A percentile compares a stretch with the other conserved stretches of the same genome.
phyloP scores from a whole-genome alignment of 164 flowering plant species.

The Chimonanthus salicifolius region DNA sequence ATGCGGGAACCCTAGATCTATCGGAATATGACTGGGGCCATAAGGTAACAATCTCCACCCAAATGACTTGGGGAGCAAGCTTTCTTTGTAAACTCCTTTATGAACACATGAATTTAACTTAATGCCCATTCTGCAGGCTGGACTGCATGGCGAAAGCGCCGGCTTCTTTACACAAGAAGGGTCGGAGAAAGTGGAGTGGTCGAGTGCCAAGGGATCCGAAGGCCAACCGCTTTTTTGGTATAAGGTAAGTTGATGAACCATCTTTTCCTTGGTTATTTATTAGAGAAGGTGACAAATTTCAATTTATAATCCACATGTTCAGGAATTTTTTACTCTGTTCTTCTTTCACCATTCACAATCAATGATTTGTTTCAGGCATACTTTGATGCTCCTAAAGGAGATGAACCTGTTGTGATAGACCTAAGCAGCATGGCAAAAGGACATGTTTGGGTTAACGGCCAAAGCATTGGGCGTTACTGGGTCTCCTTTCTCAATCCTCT shows the following conservation, averaged over 20 bases:
- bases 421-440: slow-evolving; percentile 70
- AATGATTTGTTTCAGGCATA: slow-evolving; percentile 37
- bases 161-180: slow-evolving; percentile 48
- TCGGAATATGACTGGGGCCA: slow-evolving; percentile 61
- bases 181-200: slow-evolving; percentile 55
- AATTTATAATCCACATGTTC: no score
- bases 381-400: slow-evolving; percentile 72
- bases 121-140: slow-evolving; percentile 36
- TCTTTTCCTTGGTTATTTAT: background rate
- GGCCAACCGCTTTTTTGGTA: slow-evolving; percentile 57
- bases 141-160: slow-evolving; percentile 55
- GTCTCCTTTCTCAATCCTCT: slow-evolving; percentile 48
- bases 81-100: background rate
- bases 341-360: background rate
- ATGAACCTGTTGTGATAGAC: slow-evolving; percentile 51
- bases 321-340: no score
- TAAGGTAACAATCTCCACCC: slow-evolving; percentile 31
- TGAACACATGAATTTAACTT: background rate
- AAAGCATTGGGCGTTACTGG: slow-evolving; percentile 85
- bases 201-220: slow-evolving; percentile 16
- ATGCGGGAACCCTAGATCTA: slow-evolving; percentile 77
- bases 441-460: slow-evolving; percentile 73
- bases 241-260: slow-evolving; percentile 44
- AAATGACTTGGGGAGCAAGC: background rate
- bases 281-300: no score